Conservation (phyloP, 371 early-diverging fungal species). For the Mortierella sp. region DNA sequence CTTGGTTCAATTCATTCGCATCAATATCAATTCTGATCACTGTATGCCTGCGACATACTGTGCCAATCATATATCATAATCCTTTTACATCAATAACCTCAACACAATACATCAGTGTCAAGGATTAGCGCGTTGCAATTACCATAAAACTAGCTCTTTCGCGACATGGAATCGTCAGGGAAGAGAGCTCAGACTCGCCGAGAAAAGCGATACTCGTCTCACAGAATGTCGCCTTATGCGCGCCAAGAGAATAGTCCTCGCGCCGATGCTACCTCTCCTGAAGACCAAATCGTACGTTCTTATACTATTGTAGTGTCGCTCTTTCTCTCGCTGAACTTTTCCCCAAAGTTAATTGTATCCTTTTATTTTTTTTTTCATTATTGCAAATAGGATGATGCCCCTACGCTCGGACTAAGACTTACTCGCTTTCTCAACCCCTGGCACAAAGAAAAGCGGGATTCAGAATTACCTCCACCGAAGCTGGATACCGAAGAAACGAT, state of each 20-base stretch:
- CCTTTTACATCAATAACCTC: neutral
- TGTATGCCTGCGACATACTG: too few species aligned
- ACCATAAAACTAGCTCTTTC: neutral
- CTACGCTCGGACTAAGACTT: neutral
- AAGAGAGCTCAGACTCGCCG: neutral
- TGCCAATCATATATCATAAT: neutral
- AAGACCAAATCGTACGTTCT: neutral
- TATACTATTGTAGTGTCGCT: neutral
- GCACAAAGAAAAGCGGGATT: neutral
- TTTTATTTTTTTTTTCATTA: neutral
- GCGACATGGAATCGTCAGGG: conserved; percentile 4
- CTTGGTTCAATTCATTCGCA: too few species aligned
- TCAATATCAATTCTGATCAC: too few species aligned
- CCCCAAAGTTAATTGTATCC: neutral
- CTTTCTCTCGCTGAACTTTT: neutral
- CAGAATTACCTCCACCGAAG: neutral
- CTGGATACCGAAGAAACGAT: neutral
- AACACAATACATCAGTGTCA: neutral
- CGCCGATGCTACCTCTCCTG: neutral
- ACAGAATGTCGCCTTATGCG: neutral
- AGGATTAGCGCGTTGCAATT: conserved; percentile 2
- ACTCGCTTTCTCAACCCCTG: conserved; percentile 7
- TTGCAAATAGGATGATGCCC: neutral
- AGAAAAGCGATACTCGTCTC: conserved; percentile 3
- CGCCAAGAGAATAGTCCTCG: neutral